Conservation (phyloP, 148 eudicot species). For the Oxyria digyna region DNA sequence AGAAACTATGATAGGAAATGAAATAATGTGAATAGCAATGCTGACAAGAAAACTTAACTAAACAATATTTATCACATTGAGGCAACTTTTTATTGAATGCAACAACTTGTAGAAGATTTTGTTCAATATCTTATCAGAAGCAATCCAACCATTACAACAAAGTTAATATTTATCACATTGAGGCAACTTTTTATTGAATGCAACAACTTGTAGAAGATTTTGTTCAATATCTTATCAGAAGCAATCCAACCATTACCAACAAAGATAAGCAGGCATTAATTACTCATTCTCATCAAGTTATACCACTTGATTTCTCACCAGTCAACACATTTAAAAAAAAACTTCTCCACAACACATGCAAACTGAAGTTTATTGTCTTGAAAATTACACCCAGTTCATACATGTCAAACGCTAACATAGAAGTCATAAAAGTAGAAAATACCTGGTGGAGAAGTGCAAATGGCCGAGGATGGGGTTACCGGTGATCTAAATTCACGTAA, state of each 20-base stretch:
- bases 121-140: background rate
- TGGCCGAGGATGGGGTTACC: constrained; percentile 64
- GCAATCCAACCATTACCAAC: background rate
- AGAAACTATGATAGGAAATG: background rate
- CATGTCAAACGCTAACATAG: background rate
- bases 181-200: background rate
- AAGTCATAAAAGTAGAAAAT: constrained; percentile 1
- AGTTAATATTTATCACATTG: background rate
- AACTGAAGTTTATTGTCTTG: background rate
- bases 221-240: background rate
- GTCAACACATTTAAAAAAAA: background rate
- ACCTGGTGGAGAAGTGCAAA: constrained; percentile 89
- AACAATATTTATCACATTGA: background rate
- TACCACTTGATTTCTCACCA: background rate
- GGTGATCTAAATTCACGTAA: constrained; percentile 68
- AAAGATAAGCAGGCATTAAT: background rate
- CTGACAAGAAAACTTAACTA: background rate
- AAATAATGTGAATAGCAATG: background rate
- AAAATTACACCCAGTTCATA: background rate
- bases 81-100: background rate
- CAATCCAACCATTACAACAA: too few relatives aligned
- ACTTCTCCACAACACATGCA: background rate
- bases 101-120: background rate
- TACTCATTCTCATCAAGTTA: background rate
- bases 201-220: background rate